A percentile compares a stretch with the other conserved stretches of the same genome.
Conservation (phyloP, 768 basidiomycete species). For the Candolleomyces efflorescens region DNA sequence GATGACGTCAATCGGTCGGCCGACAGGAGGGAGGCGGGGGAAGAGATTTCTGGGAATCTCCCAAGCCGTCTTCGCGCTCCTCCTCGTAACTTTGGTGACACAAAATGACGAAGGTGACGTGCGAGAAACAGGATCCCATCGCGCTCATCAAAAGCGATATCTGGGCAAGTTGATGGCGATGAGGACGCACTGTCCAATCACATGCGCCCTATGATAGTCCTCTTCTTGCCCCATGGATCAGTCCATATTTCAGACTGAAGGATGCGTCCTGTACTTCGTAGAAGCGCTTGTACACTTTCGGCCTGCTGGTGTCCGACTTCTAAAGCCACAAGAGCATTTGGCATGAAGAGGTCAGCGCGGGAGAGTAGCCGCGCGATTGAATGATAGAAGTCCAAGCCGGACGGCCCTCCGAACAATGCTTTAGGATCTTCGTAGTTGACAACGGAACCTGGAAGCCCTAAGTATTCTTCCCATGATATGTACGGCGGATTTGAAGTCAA, state of each 20-base stretch:
- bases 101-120: background rate
- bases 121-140: constrained; percentile 4
- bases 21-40: background rate
- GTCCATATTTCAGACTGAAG: constrained; percentile 61
- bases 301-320: constrained; percentile 82
- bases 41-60: too few species aligned
- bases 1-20: constrained; percentile 2
- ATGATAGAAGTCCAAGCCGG: constrained; percentile 62
- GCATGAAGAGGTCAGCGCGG: constrained; percentile 44
- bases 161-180: background rate
- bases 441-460: constrained; percentile 63
- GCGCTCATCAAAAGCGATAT: constrained; percentile 11
- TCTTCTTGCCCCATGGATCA: constrained; percentile 75
- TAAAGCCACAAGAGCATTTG: constrained; percentile 59
- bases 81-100: background rate
- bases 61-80: too few species aligned
- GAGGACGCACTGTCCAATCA: constrained; percentile 22
- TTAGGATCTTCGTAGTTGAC: constrained; percentile 72
- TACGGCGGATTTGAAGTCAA: constrained; percentile 88
- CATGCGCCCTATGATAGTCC: constrained; percentile 60
- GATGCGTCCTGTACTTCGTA: constrained; percentile 45
- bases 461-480: constrained; percentile 65
- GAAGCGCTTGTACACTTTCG: constrained; percentile 51
- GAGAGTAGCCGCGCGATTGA: constrained; percentile 62
- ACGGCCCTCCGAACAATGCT: constrained; percentile 76